Percentiles rank a stretch among this genome's conserved stretches.
Conservation (phyloP, 2,329 filamentous ascomycete genomes). For the Phialophora chinensis region DNA sequence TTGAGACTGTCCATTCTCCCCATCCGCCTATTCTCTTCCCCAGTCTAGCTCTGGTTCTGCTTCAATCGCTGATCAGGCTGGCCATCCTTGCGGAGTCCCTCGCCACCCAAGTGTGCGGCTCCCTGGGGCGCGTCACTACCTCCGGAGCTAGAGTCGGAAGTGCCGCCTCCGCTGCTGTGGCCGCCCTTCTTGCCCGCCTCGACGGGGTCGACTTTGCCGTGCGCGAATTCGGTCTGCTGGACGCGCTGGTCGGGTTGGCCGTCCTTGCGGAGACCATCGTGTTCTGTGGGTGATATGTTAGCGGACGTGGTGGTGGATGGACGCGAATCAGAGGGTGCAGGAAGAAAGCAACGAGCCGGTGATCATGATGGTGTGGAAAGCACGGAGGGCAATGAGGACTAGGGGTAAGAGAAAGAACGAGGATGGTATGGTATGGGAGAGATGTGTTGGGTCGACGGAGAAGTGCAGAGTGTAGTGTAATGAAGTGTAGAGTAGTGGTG, state of each 20-base stretch:
- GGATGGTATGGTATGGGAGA: too few relatives aligned
- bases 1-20: too few relatives aligned
- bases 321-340: too few relatives aligned
- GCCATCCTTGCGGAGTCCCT: constrained; percentile 36
- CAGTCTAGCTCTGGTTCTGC: constrained; percentile 22
- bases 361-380: too few relatives aligned
- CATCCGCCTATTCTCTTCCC: too few relatives aligned
- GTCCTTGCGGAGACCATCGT: constrained; percentile 39
- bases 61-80: constrained; percentile 37
- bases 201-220: constrained; percentile 38
- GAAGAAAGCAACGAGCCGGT: too few relatives aligned
- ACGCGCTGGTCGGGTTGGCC: constrained; percentile 35
- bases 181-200: constrained; percentile 39
- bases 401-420: background rate
- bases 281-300: constrained; percentile 18
- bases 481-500: background rate
- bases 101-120: constrained; percentile 26
- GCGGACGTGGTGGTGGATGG: background rate
- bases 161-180: constrained; percentile 24
- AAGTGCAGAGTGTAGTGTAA: background rate
- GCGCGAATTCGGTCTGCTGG: constrained; percentile 33
- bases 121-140: constrained; percentile 26
- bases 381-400: background rate
- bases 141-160: background rate
- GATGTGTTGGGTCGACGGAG: too few relatives aligned